These are phyloP conservation scores for Pogostemon cablin DNA, from an alignment of 257 asterid genomes.

Conservation along the genomic window DNA sequence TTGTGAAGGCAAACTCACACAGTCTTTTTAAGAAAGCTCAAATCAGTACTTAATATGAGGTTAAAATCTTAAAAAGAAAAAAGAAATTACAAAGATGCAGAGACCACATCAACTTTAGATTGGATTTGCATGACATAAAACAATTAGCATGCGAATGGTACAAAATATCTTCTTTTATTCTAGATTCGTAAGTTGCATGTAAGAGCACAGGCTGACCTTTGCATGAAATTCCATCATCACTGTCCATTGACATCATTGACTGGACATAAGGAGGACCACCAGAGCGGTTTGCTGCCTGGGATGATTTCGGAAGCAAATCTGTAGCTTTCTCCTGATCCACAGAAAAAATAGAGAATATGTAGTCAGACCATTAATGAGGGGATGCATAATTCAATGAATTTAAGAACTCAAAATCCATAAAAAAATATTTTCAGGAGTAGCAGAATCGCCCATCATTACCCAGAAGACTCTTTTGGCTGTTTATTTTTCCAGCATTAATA, in stretches of 20 bases:
- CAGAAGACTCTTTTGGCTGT: neutral
- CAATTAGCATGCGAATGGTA: neutral
- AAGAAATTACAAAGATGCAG: neutral
- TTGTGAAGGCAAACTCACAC: slow-evolving; percentile 7
- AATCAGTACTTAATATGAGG: neutral
- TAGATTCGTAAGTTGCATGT: slow-evolving; percentile 5
- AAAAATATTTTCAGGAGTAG: neutral
- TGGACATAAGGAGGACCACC: slow-evolving; percentile 76
- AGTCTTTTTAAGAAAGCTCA: slow-evolving; percentile 1
- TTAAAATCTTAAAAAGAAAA: neutral
- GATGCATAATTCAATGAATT: neutral
- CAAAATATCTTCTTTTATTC: neutral
- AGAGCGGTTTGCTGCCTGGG: slow-evolving; percentile 66
- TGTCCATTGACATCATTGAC: slow-evolving; percentile 64
- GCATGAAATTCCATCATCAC: slow-evolving; percentile 84
- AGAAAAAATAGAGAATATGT: neutral
- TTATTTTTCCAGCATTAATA: slow-evolving; percentile 5
- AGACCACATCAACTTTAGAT: neutral
- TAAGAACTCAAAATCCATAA: slow-evolving; percentile 10
- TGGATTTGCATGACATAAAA: neutral
- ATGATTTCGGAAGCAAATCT: slow-evolving; percentile 67
- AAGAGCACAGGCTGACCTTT: slow-evolving; percentile 55
- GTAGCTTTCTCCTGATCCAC: slow-evolving; percentile 67
- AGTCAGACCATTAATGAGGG: slow-evolving; percentile 26
- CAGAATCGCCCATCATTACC: neutral